These are phyloP conservation scores for Curvularia spicifera DNA, from an alignment of 2,329 filamentous ascomycete genomes.

Conservation along the genomic window DNA sequence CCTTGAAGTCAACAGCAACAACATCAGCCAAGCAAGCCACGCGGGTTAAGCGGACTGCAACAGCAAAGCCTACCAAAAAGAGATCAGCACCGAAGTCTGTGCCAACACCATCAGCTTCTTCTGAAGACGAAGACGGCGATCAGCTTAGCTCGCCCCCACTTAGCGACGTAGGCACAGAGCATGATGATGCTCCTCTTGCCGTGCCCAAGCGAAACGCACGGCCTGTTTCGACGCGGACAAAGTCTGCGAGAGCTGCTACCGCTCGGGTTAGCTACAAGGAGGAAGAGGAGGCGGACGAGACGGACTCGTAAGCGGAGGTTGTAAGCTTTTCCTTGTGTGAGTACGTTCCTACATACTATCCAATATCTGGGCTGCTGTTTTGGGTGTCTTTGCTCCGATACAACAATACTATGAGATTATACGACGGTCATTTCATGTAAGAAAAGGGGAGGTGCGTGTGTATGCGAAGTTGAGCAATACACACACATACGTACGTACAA, in stretches of 20 bases:
- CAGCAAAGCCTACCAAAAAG: conserved; percentile 45
- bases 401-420: neutral
- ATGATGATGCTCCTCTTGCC: conserved; percentile 26
- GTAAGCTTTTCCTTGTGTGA: no score
- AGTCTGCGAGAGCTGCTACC: conserved; percentile 33
- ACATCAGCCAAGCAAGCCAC: conserved; percentile 46
- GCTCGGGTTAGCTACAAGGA: conserved; percentile 46
- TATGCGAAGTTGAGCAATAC: neutral
- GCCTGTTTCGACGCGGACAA: conserved; percentile 33
- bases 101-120: conserved; percentile 53
- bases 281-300: conserved; percentile 43
- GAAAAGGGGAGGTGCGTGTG: neutral
- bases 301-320: conserved; percentile 26
- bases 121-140: conserved; percentile 48
- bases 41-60: conserved; percentile 23
- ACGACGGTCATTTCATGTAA: neutral
- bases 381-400: neutral
- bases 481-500: neutral
- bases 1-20: conserved; percentile 36
- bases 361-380: neutral
- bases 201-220: conserved; percentile 34
- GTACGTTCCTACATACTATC: neutral
- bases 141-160: conserved; percentile 46
- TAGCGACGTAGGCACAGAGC: conserved; percentile 49
- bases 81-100: conserved; percentile 47